These are phyloP conservation scores for Penicillium corylophilum DNA, from an alignment of 2,329 filamentous ascomycete genomes.

Conservation along the genomic window DNA sequence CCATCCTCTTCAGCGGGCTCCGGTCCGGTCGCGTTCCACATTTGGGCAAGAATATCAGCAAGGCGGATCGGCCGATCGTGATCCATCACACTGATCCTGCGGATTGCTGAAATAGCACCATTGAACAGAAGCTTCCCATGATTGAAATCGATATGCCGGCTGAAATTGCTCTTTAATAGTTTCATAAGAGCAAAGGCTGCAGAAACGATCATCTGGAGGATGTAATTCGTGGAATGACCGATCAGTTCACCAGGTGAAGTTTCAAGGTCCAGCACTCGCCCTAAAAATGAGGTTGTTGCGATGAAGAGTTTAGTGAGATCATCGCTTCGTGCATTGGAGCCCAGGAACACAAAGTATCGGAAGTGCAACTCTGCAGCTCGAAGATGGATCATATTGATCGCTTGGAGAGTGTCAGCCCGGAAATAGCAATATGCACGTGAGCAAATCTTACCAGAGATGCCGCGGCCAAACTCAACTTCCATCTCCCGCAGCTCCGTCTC, in stretches of 20 bases:
- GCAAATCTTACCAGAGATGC: constrained; percentile 32
- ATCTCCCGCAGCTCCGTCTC: constrained; percentile 48
- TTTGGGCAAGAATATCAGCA: constrained; percentile 63
- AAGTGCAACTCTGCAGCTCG: constrained; percentile 48
- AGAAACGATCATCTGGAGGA: constrained; percentile 65
- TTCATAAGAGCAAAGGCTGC: constrained; percentile 64
- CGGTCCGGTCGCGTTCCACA: constrained; percentile 56
- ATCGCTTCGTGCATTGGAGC: constrained; percentile 43
- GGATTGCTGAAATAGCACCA: constrained; percentile 56
- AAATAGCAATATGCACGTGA: not conserved
- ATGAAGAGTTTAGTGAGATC: constrained; percentile 46
- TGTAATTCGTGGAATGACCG: constrained; percentile 58
- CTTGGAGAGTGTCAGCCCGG: constrained; percentile 19
- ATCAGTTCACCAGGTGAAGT: constrained; percentile 49
- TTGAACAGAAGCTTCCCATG: constrained; percentile 58
- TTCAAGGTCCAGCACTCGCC: constrained; percentile 45
- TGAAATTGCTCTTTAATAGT: constrained; percentile 63
- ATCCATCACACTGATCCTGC: constrained; percentile 59
- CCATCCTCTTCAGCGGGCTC: constrained; percentile 36
- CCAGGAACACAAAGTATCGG: constrained; percentile 48
- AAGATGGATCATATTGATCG: constrained; percentile 48
- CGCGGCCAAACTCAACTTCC: constrained; percentile 52
- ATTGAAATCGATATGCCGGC: constrained; percentile 53
- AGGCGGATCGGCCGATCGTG: constrained; percentile 64
- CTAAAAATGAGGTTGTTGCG: constrained; percentile 47